phyloP scores from a whole-genome alignment of 1,284 basidiomycete genomes.

The Moesziomyces parantarcticus region DNA sequence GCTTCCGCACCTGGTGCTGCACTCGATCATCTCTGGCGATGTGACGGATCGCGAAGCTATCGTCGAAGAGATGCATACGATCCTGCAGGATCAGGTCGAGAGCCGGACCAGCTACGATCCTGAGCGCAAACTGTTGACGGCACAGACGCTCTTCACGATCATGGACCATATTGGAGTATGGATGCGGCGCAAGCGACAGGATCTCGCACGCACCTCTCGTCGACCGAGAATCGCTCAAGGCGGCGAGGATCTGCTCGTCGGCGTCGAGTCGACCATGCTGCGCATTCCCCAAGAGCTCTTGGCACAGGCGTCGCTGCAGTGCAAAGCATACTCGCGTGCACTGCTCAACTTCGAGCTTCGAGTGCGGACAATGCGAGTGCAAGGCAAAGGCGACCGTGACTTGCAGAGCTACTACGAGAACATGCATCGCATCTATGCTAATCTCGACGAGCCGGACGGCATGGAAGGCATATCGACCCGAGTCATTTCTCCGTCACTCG shows the following conservation, averaged over 20 bases:
- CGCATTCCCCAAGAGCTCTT: constrained; percentile 88
- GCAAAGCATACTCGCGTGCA: constrained; percentile 91
- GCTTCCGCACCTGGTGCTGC: constrained; percentile 90
- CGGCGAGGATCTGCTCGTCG: constrained; percentile 53
- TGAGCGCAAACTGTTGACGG: constrained; percentile 60
- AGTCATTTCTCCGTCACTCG: constrained; percentile 88
- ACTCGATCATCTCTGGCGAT: constrained; percentile 82
- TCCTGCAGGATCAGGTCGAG: constrained; percentile 85
- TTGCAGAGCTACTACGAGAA: constrained; percentile 84
- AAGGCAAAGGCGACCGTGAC: constrained; percentile 52
- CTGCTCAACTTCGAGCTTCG: constrained; percentile 91
- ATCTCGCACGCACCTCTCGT: constrained; percentile 41
- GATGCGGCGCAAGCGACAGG: constrained; percentile 73
- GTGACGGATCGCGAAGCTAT: constrained; percentile 75
- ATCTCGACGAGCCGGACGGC: constrained; percentile 96
- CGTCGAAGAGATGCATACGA: constrained; percentile 79
- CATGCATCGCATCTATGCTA: constrained; percentile 94
- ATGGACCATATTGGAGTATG: constrained; percentile 95
- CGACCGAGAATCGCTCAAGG: constrained; percentile 28
- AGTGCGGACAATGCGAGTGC: constrained; percentile 59
- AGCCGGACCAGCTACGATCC: constrained; percentile 45
- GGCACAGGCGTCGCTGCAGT: constrained; percentile 91
- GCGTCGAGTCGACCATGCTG: constrained; percentile 81
- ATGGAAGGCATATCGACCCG: constrained; percentile 97
- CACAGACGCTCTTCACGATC: constrained; percentile 90